Evolutionary conservation across 2,329 filamentous ascomycete species (phyloP).

Genomic region (Colletotrichum tropicicola): DNA sequence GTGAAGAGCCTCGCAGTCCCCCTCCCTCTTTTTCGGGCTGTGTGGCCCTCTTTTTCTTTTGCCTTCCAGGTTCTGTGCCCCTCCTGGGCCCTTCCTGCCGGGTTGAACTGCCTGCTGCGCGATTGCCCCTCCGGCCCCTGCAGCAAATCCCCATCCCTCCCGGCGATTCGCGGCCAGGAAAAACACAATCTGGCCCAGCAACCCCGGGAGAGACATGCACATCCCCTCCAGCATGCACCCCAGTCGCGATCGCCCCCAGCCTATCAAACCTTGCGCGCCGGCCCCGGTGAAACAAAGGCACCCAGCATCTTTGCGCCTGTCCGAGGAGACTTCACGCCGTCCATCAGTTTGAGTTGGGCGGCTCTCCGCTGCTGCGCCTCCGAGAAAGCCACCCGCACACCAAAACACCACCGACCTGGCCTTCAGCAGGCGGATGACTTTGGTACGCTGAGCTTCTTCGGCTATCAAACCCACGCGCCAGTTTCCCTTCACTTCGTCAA

Average conservation of each 20-base stretch:
- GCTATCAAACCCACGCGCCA: no score
- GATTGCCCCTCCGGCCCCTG: constrained; percentile 8
- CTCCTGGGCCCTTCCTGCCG: neutral
- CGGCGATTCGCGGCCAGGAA: constrained; percentile 13
- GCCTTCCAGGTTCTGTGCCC: neutral
- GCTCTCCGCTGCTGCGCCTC: neutral
- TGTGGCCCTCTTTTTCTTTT: neutral
- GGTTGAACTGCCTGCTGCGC: neutral
- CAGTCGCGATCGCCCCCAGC: constrained; percentile 11
- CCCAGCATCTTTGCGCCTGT: neutral
- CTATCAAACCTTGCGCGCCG: constrained; percentile 20
- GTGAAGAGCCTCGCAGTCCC: constrained; percentile 14
- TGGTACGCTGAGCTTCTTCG: no score
- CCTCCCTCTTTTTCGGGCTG: constrained; percentile 8
- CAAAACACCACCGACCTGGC: no score
- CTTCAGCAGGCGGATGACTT: no score
- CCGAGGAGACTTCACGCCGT: neutral
- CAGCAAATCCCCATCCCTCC: constrained; percentile 8
- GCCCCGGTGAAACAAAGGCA: constrained; percentile 19
- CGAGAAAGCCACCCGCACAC: neutral
- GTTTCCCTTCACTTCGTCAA: no score
- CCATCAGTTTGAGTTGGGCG: neutral
- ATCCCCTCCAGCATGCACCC: neutral
- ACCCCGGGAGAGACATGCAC: constrained; percentile 16
- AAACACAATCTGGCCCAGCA: constrained; percentile 18